Conservation (phyloP, 176 grass and related monocot genomes). For the Stipa capillata region DNA sequence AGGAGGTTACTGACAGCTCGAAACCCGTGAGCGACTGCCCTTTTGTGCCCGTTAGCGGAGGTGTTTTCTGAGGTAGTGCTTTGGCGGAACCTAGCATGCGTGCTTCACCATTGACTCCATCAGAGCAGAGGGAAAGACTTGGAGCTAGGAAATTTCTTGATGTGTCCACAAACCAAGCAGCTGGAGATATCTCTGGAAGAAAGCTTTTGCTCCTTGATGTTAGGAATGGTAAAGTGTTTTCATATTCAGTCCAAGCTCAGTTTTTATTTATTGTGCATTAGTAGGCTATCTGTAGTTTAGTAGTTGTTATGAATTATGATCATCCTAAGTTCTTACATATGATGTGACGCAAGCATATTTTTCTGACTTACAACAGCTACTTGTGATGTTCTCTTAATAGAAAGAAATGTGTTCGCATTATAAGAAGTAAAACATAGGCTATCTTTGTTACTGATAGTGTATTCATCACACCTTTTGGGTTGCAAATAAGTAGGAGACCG, state of each 20-base stretch:
- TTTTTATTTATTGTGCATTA: not conserved
- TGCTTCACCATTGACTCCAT: slow-evolving; percentile 63
- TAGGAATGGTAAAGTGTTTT: slow-evolving; percentile 73
- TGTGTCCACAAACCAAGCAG: slow-evolving; percentile 3
- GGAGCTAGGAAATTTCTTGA: slow-evolving; percentile 35
- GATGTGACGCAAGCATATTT: not conserved
- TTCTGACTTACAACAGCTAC: not conserved
- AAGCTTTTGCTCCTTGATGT: slow-evolving; percentile 75
- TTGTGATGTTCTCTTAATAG: too few relatives aligned
- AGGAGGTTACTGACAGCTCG: too few relatives aligned
- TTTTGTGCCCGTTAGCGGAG: too few relatives aligned
- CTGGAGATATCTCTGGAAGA: slow-evolving; percentile 21
- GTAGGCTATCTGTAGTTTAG: not conserved
- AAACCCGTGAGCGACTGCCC: slow-evolving; percentile 24
- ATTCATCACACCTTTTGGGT: not conserved
- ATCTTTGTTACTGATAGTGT: not conserved
- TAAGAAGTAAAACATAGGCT: not conserved
- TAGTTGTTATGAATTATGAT: not conserved
- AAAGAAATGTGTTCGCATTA: too few relatives aligned
- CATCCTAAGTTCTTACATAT: not conserved
- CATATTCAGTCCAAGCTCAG: not conserved
- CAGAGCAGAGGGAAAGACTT: slow-evolving; percentile 61
- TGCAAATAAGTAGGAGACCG: not conserved
- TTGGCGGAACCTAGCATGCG: slow-evolving; percentile 60
- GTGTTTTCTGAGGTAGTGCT: too few relatives aligned